Evolutionary conservation across 768 basidiomycete genomes (phyloP).

Genomic region (Cystobasidium ongulense): DNA sequence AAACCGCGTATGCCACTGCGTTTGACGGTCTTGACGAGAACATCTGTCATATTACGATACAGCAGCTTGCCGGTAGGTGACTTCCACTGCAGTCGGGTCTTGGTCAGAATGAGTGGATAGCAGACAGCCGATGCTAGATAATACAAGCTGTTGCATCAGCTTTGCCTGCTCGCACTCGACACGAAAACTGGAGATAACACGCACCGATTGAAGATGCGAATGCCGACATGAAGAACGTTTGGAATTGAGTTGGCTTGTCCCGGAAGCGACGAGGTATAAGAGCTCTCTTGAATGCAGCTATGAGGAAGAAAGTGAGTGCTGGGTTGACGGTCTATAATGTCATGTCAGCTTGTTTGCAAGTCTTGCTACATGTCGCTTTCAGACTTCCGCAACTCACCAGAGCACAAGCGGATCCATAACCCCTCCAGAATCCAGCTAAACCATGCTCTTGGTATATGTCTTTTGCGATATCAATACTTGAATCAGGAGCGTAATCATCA

Average conservation of each 20-base stretch:
- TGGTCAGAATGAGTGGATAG: conserved; percentile 58
- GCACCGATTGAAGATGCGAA: conserved; percentile 47
- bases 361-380: background rate
- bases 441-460: conserved; percentile 23
- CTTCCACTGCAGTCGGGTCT: conserved; percentile 44
- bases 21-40: conserved; percentile 36
- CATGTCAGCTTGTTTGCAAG: background rate
- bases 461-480: conserved; percentile 13
- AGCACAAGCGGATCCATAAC: conserved; percentile 15
- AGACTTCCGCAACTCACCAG: background rate
- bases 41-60: conserved; percentile 36
- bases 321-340: conserved; percentile 49
- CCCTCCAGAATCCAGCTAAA: conserved; percentile 22
- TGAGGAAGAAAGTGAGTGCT: conserved; percentile 54
- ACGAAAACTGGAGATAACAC: no score
- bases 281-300: conserved; percentile 52
- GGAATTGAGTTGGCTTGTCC: conserved; percentile 47
- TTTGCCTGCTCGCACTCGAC: no score
- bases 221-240: conserved; percentile 57
- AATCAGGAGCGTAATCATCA: conserved; percentile 17
- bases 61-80: conserved; percentile 37
- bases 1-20: conserved; percentile 47
- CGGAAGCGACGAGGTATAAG: conserved; percentile 42
- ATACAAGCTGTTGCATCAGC: no score
- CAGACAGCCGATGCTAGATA: conserved; percentile 49